A percentile compares a stretch with the other conserved stretches of the same genome.
Conservation (phyloP, 371 early-diverging fungal genomes). For the Circinella minor region DNA sequence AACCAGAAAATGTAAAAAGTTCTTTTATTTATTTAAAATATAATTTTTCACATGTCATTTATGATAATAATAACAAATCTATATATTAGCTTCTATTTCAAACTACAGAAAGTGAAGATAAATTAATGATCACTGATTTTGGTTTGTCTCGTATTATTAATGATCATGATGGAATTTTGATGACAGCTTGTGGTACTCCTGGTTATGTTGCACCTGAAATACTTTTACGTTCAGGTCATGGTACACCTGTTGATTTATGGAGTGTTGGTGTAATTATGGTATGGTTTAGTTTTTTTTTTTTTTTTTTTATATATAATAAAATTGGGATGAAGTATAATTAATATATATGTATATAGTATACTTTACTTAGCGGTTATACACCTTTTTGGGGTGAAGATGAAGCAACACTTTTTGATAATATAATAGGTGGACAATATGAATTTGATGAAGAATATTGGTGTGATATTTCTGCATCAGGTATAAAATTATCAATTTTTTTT, state of each 20-base stretch:
- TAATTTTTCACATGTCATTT: neutral
- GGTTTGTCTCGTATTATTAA: slow-evolving; percentile 80
- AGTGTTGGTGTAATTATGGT: slow-evolving; percentile 88
- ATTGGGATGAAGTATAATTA: neutral
- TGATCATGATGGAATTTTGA: slow-evolving; percentile 64
- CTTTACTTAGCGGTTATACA: slow-evolving; percentile 84
- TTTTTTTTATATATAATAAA: neutral
- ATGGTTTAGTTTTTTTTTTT: slow-evolving; percentile 1
- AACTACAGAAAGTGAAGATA: slow-evolving; percentile 53
- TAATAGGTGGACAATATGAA: slow-evolving; percentile 70
- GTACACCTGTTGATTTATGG: slow-evolving; percentile 86
- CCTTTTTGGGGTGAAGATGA: slow-evolving; percentile 79
- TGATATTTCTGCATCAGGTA: slow-evolving; percentile 74
- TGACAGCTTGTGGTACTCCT: slow-evolving; percentile 86
- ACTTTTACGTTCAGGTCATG: slow-evolving; percentile 69
- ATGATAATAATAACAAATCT: neutral
- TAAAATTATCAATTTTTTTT: too few relatives aligned
- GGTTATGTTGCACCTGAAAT: slow-evolving; percentile 93
- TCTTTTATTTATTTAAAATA: neutral
- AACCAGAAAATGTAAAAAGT: slow-evolving; percentile 74
- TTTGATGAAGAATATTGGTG: slow-evolving; percentile 84
- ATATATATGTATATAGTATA: slow-evolving; percentile 48
- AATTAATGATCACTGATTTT: slow-evolving; percentile 79
- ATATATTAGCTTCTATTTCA: slow-evolving; percentile 58
- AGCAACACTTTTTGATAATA: slow-evolving; percentile 34